Base-by-base conservation (phyloP, 768 basidiomycete species). In the Agrocybe chaxingu region DNA sequence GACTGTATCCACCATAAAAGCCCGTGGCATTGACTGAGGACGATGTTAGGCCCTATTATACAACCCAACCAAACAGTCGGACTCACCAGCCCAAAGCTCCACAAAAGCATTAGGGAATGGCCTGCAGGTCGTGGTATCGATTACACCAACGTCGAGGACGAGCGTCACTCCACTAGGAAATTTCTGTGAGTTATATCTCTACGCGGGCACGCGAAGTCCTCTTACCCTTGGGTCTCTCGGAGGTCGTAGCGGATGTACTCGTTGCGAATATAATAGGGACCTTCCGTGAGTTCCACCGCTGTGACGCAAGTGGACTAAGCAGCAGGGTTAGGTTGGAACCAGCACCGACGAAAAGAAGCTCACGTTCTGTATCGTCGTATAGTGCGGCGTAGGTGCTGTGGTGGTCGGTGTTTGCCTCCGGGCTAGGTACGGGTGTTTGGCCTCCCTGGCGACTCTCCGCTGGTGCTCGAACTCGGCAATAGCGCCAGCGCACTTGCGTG, bases 71-170 rank as follows among this genome's bases (percentile, higher is more conserved):
- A n/a, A 19, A 6, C 13, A 34, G 3, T 1, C 8, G 16, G 3
- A 53, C 57, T 40, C 29, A 61, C 59, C 51, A 46, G 60, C 53
- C 67, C 68, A 73, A 16, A 74, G 59, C 49, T 74, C 71, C 19
- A 74, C 66, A 50, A 72, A 63, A 16, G 64, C 65, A 51, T 67
- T 63, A 7, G 45, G 42, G 43, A 70, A 52, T 1, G 72, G 70
- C 46, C 68, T 48, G 58, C 72, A 74, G 32, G 66, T 71, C 6
- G 62, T 61, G 40, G 65, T 64, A 49, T 72, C 69, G 30, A 72
- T 63, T 38, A 72, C 57, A 6, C 70, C 69, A 41, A 72, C 53
- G 54, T 74, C 71, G 33, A 74, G 62, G 12, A 62, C 61, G 44
- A 73, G 51, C 9, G 56, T 40, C 12, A 72, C 52, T 16, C 72